Conservation (phyloP, 495 filamentous ascomycete species). For the Penicilliopsis zonata region DNA sequence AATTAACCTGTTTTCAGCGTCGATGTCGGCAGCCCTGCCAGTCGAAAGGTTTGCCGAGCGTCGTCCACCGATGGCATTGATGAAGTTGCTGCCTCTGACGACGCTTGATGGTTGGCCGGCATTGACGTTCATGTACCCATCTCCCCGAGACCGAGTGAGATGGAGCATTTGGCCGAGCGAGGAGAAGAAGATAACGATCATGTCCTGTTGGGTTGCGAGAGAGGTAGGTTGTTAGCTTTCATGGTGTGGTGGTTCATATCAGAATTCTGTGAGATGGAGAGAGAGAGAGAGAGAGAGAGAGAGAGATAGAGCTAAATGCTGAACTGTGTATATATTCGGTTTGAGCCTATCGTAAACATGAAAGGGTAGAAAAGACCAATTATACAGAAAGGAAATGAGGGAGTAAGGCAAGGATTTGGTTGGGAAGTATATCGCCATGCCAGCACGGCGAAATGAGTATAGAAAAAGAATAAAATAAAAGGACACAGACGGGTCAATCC, state of each 20-base stretch:
- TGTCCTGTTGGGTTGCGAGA: constrained; percentile 44
- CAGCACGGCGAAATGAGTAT: no score
- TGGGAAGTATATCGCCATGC: no score
- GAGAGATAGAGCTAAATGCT: background rate
- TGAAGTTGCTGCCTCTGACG: constrained; percentile 18
- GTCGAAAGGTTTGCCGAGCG: constrained; percentile 26
- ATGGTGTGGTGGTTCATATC: background rate
- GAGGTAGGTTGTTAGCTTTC: constrained; percentile 7
- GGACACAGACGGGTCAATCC: constrained; percentile 18
- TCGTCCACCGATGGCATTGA: constrained; percentile 25
- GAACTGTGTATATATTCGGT: no score
- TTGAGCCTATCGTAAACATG: no score
- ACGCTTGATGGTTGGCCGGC: constrained; percentile 17
- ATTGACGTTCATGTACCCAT: constrained; percentile 46
- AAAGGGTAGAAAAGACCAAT: no score
- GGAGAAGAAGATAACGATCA: constrained; percentile 67
- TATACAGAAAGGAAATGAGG: no score
- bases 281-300: constrained; percentile 4
- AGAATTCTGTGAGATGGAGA: background rate
- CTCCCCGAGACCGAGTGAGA: constrained; percentile 18
- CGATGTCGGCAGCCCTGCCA: constrained; percentile 39
- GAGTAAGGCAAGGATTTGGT: no score
- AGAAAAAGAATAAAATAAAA: constrained; percentile 1
- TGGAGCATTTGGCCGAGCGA: constrained; percentile 60
- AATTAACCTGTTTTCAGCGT: constrained; percentile 88